Percentiles rank a stretch among this genome's conserved stretches.
These are phyloP conservation scores for Diaporthe helianthi DNA, from an alignment of 2,329 filamentous ascomycete genomes.

Conservation along the genomic window DNA sequence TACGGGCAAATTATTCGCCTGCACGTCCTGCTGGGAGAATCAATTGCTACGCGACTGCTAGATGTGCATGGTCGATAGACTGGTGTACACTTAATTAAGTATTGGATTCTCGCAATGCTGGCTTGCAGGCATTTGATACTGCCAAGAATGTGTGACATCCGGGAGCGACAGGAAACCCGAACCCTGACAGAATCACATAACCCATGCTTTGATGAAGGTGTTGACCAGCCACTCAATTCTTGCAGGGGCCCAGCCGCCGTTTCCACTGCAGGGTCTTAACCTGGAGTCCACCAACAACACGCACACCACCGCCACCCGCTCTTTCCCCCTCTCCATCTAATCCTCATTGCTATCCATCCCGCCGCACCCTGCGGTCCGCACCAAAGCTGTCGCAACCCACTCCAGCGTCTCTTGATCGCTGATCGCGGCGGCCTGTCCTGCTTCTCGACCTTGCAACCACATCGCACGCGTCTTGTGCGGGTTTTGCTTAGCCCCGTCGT, in stretches of 20 bases:
- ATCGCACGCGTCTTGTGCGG: conserved; percentile 25
- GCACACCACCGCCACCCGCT: conserved; percentile 6
- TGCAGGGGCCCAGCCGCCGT: conserved; percentile 3
- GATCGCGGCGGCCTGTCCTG: conserved; percentile 9
- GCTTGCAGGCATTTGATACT: not conserved
- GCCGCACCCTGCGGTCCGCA: conserved; percentile 29
- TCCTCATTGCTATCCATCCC: conserved; percentile 21
- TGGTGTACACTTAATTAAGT: too few relatives aligned
- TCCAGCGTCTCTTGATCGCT: conserved; percentile 20
- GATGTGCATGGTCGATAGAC: too few relatives aligned
- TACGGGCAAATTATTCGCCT: not conserved
- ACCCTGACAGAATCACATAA: not conserved
- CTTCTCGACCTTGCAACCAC: not conserved
- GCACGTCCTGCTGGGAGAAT: not conserved
- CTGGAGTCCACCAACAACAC: conserved; percentile 27
- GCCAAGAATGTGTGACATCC: conserved; percentile 1
- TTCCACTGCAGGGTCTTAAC: conserved; percentile 19
- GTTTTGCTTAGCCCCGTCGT: conserved; percentile 13
- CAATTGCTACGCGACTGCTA: not conserved
- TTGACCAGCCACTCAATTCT: conserved; percentile 23
- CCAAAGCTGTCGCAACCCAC: conserved; percentile 30
- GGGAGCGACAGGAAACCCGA: not conserved
- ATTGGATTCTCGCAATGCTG: not conserved
- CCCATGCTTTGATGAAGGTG: not conserved
- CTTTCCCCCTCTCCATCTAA: conserved; percentile 21